These are phyloP conservation scores for Pleodorina starrii DNA, from an alignment of 139 green algal species.

Conservation along the genomic window DNA sequence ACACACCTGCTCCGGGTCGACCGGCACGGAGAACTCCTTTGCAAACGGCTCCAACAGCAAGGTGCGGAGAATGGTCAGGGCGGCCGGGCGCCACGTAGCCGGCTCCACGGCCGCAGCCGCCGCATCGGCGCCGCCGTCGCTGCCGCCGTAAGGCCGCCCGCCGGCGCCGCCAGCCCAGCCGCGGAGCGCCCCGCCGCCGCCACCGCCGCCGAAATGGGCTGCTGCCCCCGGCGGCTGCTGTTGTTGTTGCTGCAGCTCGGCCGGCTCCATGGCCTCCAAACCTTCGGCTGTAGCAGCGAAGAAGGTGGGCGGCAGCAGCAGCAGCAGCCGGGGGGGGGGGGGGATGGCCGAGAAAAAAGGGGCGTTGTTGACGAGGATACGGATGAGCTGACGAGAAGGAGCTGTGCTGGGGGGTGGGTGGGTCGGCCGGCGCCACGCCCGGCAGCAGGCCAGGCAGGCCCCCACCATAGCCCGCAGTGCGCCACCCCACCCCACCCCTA, in stretches of 20 bases:
- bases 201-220: conserved; percentile 6
- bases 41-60: conserved; percentile 17
- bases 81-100: not conserved
- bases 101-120: not conserved
- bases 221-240: too few relatives aligned
- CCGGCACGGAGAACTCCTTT: not conserved
- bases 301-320: too few relatives aligned
- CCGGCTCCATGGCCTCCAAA: not conserved
- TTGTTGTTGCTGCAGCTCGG: not conserved
- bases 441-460: too few relatives aligned
- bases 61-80: conserved; percentile 11
- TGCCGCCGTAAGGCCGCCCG: not conserved
- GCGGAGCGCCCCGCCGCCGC: not conserved
- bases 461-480: too few relatives aligned
- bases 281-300: not conserved
- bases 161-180: not conserved
- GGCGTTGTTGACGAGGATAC: too few relatives aligned
- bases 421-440: too few relatives aligned
- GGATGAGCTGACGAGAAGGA: too few relatives aligned
- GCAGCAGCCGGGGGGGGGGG: too few relatives aligned
- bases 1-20: conserved; percentile 8
- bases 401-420: too few relatives aligned
- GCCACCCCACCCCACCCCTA: too few relatives aligned
- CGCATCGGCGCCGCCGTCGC: not conserved
- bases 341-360: too few relatives aligned